A percentile compares a stretch with the other conserved stretches of the same genome.
phyloP scores from a whole-genome alignment of 805 yeast genomes.

The Blastobotrys terrestris region DNA sequence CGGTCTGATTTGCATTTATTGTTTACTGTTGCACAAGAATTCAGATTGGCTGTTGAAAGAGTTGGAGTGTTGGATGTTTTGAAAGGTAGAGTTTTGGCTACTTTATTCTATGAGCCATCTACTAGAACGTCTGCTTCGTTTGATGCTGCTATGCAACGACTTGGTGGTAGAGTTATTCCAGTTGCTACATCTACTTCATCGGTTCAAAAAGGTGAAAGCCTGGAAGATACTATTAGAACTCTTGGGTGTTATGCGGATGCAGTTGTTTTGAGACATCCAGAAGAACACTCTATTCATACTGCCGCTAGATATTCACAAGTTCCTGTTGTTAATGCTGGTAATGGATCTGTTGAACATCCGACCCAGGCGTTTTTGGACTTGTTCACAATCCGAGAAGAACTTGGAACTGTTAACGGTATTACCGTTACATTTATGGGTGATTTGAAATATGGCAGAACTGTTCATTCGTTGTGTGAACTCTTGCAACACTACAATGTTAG shows the following conservation, averaged over 20 bases:
- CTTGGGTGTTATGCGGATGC: slow-evolving; percentile 96
- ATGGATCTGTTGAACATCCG: slow-evolving; percentile 97
- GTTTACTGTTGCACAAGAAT: slow-evolving; percentile 96
- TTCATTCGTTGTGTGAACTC: slow-evolving; percentile 88
- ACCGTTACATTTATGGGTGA: slow-evolving; percentile 99
- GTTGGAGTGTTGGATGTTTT: slow-evolving; percentile 88
- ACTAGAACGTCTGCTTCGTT: slow-evolving; percentile 96
- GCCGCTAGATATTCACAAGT: slow-evolving; percentile 97
- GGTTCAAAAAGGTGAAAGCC: slow-evolving; percentile 95
- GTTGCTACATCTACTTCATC: slow-evolving; percentile 84
- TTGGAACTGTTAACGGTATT: slow-evolving; percentile 97
- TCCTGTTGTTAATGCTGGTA: slow-evolving; percentile 96
- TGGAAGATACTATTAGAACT: slow-evolving; percentile 93
- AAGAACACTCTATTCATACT: slow-evolving; percentile 81
- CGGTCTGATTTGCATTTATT: slow-evolving; percentile 87
- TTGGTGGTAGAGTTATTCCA: slow-evolving; percentile 95
- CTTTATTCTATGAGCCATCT: slow-evolving; percentile 97
- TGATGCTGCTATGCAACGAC: slow-evolving; percentile 99
- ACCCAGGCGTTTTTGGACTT: slow-evolving; percentile 96
- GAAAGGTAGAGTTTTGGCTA: slow-evolving; percentile 85
- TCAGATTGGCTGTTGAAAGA: slow-evolving; percentile 95
- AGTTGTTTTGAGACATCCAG: slow-evolving; percentile 93
- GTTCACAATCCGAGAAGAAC: slow-evolving; percentile 97
- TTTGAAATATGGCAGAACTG: slow-evolving; percentile 96
- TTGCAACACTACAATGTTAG: slow-evolving; percentile 89